Base-by-base conservation (phyloP, 139 green algal species). In the Chlorella sp. region DNA sequence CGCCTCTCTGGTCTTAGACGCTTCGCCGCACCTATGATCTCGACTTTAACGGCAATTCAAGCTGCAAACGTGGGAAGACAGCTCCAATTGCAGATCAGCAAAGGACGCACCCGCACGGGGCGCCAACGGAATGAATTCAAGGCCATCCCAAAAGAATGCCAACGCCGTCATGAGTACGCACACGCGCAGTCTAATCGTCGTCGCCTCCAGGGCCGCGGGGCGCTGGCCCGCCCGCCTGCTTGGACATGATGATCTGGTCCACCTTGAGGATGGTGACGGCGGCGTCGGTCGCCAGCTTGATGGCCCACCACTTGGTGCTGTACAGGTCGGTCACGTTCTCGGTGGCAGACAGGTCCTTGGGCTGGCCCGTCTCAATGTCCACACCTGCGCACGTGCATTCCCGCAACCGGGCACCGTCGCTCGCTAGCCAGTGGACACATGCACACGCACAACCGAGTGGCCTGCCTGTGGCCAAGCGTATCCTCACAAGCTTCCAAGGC, bases 241-340 rank as follows among this genome's bases (percentile, higher is more conserved):
- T 97, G 31, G 87, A 82, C 94, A 98, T 97, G 86, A 98, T 97
- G 77, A 99, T 98, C 83, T 99, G 91, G 76, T 99, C 95, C 32
- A 99, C 94, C 26, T 91, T 87, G 63, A 99, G 87, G n/a, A 99
- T 89, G 2, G 95, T 99, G 26, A 76, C 74, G 2, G 92, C 95
- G 10, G 94, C 95, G 60, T 99, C 95, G 14, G 89, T 84, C 3
- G 94, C 89, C 49, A 98, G 86, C 83, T 92, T 92, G 34, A 99
- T 79, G 5, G 90, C 95, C 95, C 95, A 99, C 88, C 91, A 97
- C 87, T 97, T 98, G 68, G 87, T 87, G 27, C 75, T 78, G 78
- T 87, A 94, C 51, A 96, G 74, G 73, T 97, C 92, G 31, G 83
- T 69, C 49, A 96, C 84, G 68, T 78, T 82, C 0, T 90, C 81